Percentiles rank a stretch among this genome's conserved stretches.
Conservation (phyloP, 441 rosid genomes). For the Populus hybrid region DNA sequence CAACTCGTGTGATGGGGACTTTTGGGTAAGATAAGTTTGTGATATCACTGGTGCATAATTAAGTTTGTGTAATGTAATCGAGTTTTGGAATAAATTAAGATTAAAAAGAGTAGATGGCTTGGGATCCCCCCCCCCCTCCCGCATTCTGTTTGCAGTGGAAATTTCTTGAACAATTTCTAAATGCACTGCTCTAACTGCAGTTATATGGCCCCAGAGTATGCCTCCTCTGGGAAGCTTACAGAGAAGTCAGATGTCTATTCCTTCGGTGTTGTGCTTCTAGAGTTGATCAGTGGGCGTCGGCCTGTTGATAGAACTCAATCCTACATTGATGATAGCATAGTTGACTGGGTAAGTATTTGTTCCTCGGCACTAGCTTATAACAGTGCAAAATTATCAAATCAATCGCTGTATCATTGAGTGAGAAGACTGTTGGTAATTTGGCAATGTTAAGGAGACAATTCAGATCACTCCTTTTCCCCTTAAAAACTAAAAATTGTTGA, state of each 20-base stretch:
- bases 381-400: not conserved
- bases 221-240: conserved; percentile 88
- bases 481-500: not conserved
- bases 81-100: not conserved
- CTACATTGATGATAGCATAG: conserved; percentile 77
- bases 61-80: not conserved
- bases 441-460: not conserved
- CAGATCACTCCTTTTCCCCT: not conserved
- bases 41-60: conserved; percentile 1
- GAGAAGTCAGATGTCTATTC: conserved; percentile 96
- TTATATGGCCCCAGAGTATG: conserved; percentile 93
- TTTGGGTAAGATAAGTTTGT: conserved; percentile 63
- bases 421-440: conserved; percentile 1
- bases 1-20: conserved; percentile 97
- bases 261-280: conserved; percentile 89
- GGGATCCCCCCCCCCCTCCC: not conserved
- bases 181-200: conserved; percentile 29
- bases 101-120: not conserved
- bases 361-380: not conserved
- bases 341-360: conserved; percentile 70
- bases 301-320: conserved; percentile 68
- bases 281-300: conserved; percentile 74
- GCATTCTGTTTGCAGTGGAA: not conserved
- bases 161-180: conserved; percentile 2
- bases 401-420: not conserved